phyloP scores from a whole-genome alignment of 192 early-diverging fungal genomes.

The Linderina pennispora region DNA sequence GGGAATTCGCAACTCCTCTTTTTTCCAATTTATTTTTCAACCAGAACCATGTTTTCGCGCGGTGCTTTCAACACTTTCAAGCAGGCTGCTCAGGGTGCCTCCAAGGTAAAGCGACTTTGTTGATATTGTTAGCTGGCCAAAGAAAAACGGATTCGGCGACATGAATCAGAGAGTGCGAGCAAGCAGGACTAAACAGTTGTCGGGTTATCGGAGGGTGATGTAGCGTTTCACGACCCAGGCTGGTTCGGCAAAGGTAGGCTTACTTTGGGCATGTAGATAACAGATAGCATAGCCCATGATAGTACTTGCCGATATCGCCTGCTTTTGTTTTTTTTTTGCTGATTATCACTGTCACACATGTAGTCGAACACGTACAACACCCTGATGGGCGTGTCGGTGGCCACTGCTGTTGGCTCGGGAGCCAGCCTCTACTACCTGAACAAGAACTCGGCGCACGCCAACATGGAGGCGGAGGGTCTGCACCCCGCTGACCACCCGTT shows the following conservation, averaged over 20 bases:
- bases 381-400: slow-evolving; percentile 47
- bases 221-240: slow-evolving; percentile 34
- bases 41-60: slow-evolving; percentile 36
- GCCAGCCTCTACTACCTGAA: slow-evolving; percentile 46
- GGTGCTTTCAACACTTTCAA: slow-evolving; percentile 23
- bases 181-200: too few species aligned
- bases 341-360: not conserved
- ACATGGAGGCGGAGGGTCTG: slow-evolving; percentile 87
- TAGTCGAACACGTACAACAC: slow-evolving; percentile 21
- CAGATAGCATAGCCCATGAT: too few species aligned
- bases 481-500: slow-evolving; percentile 87
- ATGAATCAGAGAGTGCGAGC: too few species aligned
- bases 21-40: not conserved
- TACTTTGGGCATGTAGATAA: too few species aligned
- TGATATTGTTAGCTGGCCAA: too few species aligned
- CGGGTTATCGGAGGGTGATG: too few species aligned
- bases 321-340: not conserved
- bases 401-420: slow-evolving; percentile 54
- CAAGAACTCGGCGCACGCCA: slow-evolving; percentile 58
- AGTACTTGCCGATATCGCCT: too few species aligned
- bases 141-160: too few species aligned
- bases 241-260: slow-evolving; percentile 18
- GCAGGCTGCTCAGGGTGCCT: slow-evolving; percentile 23
- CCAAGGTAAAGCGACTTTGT: slow-evolving; percentile 18
- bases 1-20: not conserved